Evolutionary conservation across 2,329 filamentous ascomycete genomes (phyloP).

Genomic region (Apiospora marii): DNA sequence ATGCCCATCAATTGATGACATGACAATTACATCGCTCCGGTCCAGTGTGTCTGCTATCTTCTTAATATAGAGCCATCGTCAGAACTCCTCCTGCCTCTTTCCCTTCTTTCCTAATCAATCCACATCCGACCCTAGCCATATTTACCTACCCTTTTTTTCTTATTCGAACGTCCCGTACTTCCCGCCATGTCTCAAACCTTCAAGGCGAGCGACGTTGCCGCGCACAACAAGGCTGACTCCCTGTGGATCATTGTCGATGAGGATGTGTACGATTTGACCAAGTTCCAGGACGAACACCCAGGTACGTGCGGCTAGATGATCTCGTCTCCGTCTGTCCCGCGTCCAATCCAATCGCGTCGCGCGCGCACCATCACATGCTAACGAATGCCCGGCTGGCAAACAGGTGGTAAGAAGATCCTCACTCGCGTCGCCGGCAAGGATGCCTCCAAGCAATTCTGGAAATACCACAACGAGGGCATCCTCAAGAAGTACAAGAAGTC

Average conservation of each 20-base stretch:
- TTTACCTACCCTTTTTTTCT: neutral
- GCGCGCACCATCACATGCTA: constrained; percentile 3
- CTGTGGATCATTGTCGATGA: constrained; percentile 92
- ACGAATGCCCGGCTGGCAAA: neutral
- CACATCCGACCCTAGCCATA: neutral
- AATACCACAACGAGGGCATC: constrained; percentile 84
- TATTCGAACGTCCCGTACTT: neutral
- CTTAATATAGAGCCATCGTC: neutral
- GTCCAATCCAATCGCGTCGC: neutral
- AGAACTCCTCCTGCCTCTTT: neutral
- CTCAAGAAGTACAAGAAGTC: constrained; percentile 85
- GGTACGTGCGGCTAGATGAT: constrained; percentile 57
- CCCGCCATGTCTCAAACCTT: constrained; percentile 85
- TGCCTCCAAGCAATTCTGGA: constrained; percentile 73
- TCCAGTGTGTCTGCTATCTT: neutral
- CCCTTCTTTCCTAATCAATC: neutral
- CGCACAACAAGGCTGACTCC: constrained; percentile 87
- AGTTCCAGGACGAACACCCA: constrained; percentile 85
- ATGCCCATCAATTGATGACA: neutral
- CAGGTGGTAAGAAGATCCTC: constrained; percentile 71
- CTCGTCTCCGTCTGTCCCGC: neutral
- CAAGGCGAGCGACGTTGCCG: constrained; percentile 82
- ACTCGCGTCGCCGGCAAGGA: constrained; percentile 71
- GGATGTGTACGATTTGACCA: constrained; percentile 95
- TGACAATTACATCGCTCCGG: neutral